phyloP scores from a whole-genome alignment of 148 eudicot species.

The Selenicereus undatus region DNA sequence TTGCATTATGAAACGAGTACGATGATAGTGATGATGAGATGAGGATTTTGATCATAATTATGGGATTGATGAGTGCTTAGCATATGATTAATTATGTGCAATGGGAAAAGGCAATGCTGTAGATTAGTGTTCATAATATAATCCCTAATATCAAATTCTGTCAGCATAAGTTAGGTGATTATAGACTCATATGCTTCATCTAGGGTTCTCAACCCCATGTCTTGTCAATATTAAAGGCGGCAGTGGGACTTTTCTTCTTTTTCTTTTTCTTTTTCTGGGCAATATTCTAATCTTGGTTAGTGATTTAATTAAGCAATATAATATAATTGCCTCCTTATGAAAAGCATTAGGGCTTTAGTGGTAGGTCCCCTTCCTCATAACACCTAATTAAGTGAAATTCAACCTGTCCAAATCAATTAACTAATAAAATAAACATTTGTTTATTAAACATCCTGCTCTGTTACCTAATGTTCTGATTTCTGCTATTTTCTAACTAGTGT shows the following conservation, averaged over 20 bases:
- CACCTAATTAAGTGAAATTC: not conserved
- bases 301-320: not conserved
- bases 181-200: slow-evolving; percentile 4
- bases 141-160: not conserved
- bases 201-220: not conserved
- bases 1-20: not conserved
- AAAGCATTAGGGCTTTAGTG: slow-evolving; percentile 5
- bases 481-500: too few relatives aligned
- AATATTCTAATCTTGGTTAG: too few relatives aligned
- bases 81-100: not conserved
- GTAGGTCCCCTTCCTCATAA: not conserved
- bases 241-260: not conserved
- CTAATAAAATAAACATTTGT: not conserved
- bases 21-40: slow-evolving; percentile 1
- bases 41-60: not conserved
- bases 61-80: not conserved
- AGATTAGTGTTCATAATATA: not conserved
- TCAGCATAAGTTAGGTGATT: not conserved
- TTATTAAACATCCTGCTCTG: not conserved
- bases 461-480: not conserved
- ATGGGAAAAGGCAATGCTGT: not conserved
- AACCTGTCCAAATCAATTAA: not conserved
- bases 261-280: too few relatives aligned
- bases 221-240: not conserved
- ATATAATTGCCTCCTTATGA: not conserved